Evolutionary conservation across 805 yeast species (phyloP).

Genomic region (Metschnikowia drakensbergensis): DNA sequence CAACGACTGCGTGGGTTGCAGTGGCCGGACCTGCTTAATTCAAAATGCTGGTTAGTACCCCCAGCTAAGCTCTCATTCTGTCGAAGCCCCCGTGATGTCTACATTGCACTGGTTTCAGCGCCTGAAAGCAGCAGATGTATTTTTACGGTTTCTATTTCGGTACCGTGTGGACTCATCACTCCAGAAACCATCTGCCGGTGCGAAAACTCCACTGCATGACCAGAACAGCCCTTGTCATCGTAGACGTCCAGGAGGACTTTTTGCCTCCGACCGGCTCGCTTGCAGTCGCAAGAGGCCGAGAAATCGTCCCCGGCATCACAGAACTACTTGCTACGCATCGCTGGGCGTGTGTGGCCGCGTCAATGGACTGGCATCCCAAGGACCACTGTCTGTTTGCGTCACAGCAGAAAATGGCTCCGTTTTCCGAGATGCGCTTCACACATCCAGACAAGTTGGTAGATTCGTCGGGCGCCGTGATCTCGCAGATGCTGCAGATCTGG

Average conservation of each 20-base stretch:
- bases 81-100: too few relatives aligned
- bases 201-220: conserved; percentile 3
- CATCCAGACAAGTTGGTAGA: conserved; percentile 45
- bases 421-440: conserved; percentile 41
- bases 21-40: too few relatives aligned
- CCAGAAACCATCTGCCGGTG: neutral
- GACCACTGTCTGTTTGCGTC: conserved; percentile 82
- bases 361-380: conserved; percentile 87
- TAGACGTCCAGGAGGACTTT: conserved; percentile 87
- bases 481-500: conserved; percentile 59
- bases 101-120: too few relatives aligned
- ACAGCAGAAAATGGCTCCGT: conserved; percentile 53
- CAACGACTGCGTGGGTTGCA: too few relatives aligned
- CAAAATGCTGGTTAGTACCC: too few relatives aligned
- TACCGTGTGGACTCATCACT: too few relatives aligned
- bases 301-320: conserved; percentile 50
- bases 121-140: too few relatives aligned
- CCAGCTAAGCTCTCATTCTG: too few relatives aligned
- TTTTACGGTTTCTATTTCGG: too few relatives aligned
- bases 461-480: conserved; percentile 22
- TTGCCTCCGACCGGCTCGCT: conserved; percentile 73
- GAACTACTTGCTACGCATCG: conserved; percentile 39
- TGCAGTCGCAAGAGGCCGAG: conserved; percentile 65
- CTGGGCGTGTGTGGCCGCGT: conserved; percentile 67
- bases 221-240: conserved; percentile 56